Conservation (phyloP, 2,329 filamentous ascomycete genomes). For the Calonectria pseudoreteaudii region DNA sequence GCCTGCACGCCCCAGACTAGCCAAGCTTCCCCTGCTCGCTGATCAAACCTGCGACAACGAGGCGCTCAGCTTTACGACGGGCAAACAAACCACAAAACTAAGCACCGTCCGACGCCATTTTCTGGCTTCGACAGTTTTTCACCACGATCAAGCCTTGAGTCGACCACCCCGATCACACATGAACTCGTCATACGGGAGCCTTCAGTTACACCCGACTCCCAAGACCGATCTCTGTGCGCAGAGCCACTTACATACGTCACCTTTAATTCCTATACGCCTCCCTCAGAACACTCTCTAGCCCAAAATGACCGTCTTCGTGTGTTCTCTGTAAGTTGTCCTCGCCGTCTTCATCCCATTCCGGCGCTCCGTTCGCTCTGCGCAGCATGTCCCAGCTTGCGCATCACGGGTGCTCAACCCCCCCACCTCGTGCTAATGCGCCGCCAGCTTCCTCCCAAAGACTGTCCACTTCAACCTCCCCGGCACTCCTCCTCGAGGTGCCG, state of each 20-base stretch:
- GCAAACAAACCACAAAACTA: constrained; percentile 20
- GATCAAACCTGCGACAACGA: constrained; percentile 45
- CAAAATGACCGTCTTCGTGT: constrained; percentile 57
- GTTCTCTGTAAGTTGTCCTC: constrained; percentile 51
- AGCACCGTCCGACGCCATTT: constrained; percentile 12
- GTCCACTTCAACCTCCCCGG: constrained; percentile 83
- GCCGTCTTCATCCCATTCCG: neutral
- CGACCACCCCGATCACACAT: constrained; percentile 32
- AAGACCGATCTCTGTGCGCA: constrained; percentile 8
- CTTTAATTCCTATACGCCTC: constrained; percentile 19
- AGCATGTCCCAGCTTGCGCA: constrained; percentile 24
- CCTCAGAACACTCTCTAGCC: constrained; percentile 25
- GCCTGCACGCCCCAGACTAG: constrained; percentile 20
- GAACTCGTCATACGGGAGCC: constrained; percentile 41
- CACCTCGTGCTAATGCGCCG: constrained; percentile 28
- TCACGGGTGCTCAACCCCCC: constrained; percentile 6
- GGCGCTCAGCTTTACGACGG: constrained; percentile 41
- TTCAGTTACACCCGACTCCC: constrained; percentile 29
- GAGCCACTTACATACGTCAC: constrained; percentile 17
- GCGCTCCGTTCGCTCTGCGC: neutral
- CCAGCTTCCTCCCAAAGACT: constrained; percentile 91
- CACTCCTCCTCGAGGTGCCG: constrained; percentile 56
- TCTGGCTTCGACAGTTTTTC: constrained; percentile 6
- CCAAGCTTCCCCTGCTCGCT: constrained; percentile 25
- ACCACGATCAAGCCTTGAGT: neutral